Evolutionary conservation across 371 early-diverging fungal genomes (phyloP), one percentile per base, ranked within the genome.

Genomic region (Rhizopus arrhizus): DNA sequence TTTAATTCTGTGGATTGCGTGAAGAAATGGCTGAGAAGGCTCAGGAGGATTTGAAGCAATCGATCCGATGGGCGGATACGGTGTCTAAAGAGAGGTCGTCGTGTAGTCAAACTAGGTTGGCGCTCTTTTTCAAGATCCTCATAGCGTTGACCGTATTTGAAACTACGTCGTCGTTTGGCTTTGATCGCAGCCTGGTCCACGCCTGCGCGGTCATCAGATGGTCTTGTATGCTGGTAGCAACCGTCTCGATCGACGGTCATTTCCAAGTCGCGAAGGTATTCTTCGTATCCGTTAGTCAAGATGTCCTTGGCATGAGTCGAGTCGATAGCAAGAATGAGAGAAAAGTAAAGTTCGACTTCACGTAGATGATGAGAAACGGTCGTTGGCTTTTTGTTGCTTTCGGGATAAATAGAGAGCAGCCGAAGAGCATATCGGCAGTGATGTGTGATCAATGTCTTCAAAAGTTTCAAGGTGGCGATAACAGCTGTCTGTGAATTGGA

Each of bases 1-100:
- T 97, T 97, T 58, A 95, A 84, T 49, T 91, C 91, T 29, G 89
- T 87, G 9, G 94, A 89, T 64, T 96, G 94, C 0, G 88, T 85
- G 72, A 95, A 95, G 59, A 93, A 95, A 53, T 86, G 87, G 9
- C 84, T 78, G 31, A 91, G 78, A 6, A 88, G 70, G 10, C 74
- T 77, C 38, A 91, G 70, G 38, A 91, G 69, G 40, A 81, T 85
- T 36, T 87, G 87, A 6, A 91, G 66, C 6, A 90, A 63, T 0
- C 87, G 85, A 70, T 91, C 91, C 9, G 85, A 77, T 5, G 82
- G 77, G 38, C 76, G 69, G 36, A 89, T 65, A 48, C 83, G 79
- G 54, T 89, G 85, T 49, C 76, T 28, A 15, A 53, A 16, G 10
- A 42, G 45, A 0, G 46, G 50, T 31, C 48, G 43, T 43, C n/a